phyloP scores from a whole-genome alignment of 2,329 filamentous ascomycete species.

The Talaromyces sp. region DNA sequence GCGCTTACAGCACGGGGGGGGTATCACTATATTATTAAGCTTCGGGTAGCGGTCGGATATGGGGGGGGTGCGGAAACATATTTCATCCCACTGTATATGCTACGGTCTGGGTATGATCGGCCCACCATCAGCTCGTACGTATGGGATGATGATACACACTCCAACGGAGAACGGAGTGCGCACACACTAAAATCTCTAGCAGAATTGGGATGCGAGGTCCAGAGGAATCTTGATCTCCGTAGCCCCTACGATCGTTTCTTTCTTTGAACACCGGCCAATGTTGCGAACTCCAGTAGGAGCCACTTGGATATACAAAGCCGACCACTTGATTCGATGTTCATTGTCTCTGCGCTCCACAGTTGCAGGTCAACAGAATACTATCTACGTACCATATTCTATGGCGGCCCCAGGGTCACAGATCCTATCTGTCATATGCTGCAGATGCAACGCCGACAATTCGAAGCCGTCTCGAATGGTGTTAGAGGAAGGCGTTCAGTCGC shows the following conservation, averaged over 20 bases:
- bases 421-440: neutral
- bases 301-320: neutral
- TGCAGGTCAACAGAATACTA: neutral
- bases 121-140: neutral
- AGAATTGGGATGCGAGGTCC: neutral
- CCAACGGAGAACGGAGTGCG: neutral
- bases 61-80: too few species aligned
- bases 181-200: neutral
- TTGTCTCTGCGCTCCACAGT: neutral
- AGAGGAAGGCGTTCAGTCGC: neutral
- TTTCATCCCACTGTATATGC: too few species aligned
- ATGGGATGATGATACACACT: neutral
- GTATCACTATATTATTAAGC: too few species aligned
- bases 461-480: neutral
- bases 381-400: too few species aligned
- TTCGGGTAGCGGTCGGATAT: too few species aligned
- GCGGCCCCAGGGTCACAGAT: neutral
- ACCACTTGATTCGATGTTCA: slow-evolving; percentile 1
- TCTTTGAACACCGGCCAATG: neutral
- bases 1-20: too few species aligned
- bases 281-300: neutral
- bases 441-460: neutral
- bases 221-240: neutral
- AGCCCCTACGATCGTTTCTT: neutral
- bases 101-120: neutral